Base-by-base conservation (phyloP, 1,284 basidiomycete species). In the Grifola frondosa region DNA sequence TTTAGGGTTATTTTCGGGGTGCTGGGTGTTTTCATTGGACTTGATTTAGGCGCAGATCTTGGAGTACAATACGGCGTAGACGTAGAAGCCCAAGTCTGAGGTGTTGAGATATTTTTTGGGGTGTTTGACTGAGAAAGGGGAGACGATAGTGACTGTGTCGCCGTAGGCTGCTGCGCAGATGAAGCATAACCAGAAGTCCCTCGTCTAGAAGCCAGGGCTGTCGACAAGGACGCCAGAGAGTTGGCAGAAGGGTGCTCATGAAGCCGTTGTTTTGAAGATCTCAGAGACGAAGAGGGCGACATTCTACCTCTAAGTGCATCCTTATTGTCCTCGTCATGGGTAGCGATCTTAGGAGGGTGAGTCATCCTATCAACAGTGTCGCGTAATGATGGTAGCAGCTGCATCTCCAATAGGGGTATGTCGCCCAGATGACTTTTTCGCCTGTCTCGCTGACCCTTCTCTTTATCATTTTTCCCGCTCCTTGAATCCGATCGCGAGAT, bases 351-450 rank as follows among this genome's bases (percentile, higher is more conserved):
- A 5, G 48, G 55, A 7, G 53, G 53, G 23, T 66, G 62, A 4
- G 84, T 88, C 84, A 87, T 88, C 32, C 76, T 74, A 51, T 81
- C 75, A 26, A 87, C 74, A 0, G 84, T 88, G 46, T 87, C 84
- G 25, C 76, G 70, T 25, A 87, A 65, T 17, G 83, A 81, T 8
- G 84, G 84, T 20, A 88, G 60, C 10, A 87, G 67, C 22, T 82
- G 76, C 0, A 76, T 67, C 52, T 88, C 84, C 19, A 84, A 59
- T 17, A 77, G 62, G 3, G 79, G 78, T 3, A 85, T 60, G 40
- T 76, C 75, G 4, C 64, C 68, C 16, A 79, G 62, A 37, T 74
- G 67, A 49, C 74, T 78, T 52, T 68, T 68, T 22, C 71, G 71
- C 33, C 67, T 64, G 2, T 52, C 45, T 30, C 39, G 34, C 33